A percentile compares a stretch with the other conserved stretches of the same genome.
Conservation (phyloP, 2,329 filamentous ascomycete genomes). For the Zymoseptoria brevis region DNA sequence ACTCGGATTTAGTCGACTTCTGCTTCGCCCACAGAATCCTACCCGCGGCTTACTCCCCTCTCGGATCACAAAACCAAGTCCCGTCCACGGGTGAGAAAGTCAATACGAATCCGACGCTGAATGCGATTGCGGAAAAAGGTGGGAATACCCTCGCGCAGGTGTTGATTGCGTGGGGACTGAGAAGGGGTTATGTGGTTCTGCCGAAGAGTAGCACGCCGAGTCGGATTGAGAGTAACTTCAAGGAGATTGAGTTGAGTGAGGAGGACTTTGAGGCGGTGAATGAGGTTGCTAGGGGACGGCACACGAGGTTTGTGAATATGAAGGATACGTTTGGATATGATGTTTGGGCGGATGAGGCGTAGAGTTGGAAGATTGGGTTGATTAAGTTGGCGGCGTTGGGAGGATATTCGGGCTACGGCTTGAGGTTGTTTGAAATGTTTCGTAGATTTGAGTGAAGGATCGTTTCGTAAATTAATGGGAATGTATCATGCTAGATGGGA, state of each 20-base stretch:
- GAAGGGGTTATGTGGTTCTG: conserved; percentile 58
- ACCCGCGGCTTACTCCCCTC: conserved; percentile 47
- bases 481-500: too few species aligned
- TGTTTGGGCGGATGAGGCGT: conserved; percentile 43
- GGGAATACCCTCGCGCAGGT: conserved; percentile 54
- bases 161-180: conserved; percentile 57
- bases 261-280: conserved; percentile 53
- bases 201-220: conserved; percentile 62
- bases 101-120: conserved; percentile 51
- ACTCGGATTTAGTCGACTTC: conserved; percentile 51
- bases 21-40: conserved; percentile 51
- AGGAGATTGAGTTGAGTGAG: conserved; percentile 50
- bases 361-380: too few species aligned
- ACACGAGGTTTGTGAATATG: conserved; percentile 71
- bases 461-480: too few species aligned
- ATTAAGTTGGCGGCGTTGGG: too few species aligned
- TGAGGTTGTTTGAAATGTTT: too few species aligned
- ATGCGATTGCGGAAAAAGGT: conserved; percentile 50
- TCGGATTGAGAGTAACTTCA: conserved; percentile 61
- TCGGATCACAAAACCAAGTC: conserved; percentile 63
- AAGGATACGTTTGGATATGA: conserved; percentile 72
- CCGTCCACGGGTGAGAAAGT: conserved; percentile 61
- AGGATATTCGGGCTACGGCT: not conserved
- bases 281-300: conserved; percentile 56
- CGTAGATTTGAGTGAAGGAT: too few species aligned